Conservation (phyloP, 176 grass and related monocot species). For the Typha latifolia region DNA sequence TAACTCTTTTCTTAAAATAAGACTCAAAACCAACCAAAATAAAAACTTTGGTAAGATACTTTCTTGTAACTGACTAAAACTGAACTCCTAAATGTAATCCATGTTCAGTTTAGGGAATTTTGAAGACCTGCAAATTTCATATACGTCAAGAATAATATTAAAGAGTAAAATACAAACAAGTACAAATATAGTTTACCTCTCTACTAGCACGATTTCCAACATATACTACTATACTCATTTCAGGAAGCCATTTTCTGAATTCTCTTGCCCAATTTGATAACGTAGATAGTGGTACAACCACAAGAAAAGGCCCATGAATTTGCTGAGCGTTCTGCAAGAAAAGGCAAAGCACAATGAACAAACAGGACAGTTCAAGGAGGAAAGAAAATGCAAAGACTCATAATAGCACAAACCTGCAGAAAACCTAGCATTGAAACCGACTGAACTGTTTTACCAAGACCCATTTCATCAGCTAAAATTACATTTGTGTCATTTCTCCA, state of each 20-base stretch:
- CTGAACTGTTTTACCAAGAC: conserved; percentile 97
- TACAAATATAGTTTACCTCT: conserved; percentile 44
- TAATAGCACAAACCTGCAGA: neutral
- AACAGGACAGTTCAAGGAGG: neutral
- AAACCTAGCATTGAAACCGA: conserved; percentile 92
- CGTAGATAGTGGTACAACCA: conserved; percentile 95
- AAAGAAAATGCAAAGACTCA: conserved; percentile 9
- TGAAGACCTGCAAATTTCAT: no score
- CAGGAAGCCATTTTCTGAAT: conserved; percentile 92
- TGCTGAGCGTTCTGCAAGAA: conserved; percentile 82
- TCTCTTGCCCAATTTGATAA: conserved; percentile 95
- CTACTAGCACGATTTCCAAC: conserved; percentile 98
- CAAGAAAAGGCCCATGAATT: conserved; percentile 93
- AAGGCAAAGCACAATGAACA: conserved; percentile 10
- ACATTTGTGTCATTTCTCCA: conserved; percentile 99
- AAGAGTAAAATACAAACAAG: neutral
- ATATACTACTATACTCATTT: conserved; percentile 94
- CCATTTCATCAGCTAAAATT: conserved; percentile 99
- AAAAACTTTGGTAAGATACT: no score
- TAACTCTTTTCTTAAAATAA: no score
- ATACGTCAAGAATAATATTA: neutral
- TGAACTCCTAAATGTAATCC: no score
- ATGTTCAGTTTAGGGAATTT: no score
- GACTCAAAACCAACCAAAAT: no score
- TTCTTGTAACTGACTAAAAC: no score